Evolutionary conservation across 768 basidiomycete genomes (phyloP).

Genomic region (Cystofilobasidium capitatum): DNA sequence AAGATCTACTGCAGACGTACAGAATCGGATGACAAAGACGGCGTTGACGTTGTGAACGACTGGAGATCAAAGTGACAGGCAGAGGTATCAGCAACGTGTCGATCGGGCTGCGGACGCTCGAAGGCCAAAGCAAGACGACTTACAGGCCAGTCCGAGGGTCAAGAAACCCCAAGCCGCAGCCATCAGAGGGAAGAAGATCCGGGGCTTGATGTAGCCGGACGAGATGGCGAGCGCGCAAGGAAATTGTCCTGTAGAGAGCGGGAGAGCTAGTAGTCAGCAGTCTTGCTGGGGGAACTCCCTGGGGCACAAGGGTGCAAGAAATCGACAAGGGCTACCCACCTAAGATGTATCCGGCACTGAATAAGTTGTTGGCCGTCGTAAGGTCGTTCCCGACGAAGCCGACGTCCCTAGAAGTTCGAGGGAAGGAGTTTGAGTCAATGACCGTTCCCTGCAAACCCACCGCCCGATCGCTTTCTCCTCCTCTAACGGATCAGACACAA

Average conservation of each 20-base stretch:
- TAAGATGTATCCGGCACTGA: constrained; percentile 7
- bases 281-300: too few relatives aligned
- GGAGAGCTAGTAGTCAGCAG: too few relatives aligned
- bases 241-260: not conserved
- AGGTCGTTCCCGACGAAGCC: constrained; percentile 2
- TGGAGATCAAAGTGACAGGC: too few relatives aligned
- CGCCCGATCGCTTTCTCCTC: too few relatives aligned
- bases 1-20: too few relatives aligned
- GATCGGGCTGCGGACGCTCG: too few relatives aligned
- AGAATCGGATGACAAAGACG: not conserved
- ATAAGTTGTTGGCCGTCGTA: not conserved
- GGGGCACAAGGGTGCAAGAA: too few relatives aligned
- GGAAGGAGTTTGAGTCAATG: not conserved
- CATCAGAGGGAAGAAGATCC: constrained; percentile 3
- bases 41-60: not conserved
- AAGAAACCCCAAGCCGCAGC: not conserved
- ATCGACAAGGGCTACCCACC: too few relatives aligned
- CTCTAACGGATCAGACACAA: too few relatives aligned
- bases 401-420: not conserved
- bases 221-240: not conserved
- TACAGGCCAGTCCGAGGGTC: constrained; percentile 6
- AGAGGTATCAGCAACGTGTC: too few relatives aligned
- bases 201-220: not conserved
- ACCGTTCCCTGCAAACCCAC: too few relatives aligned
- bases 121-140: too few relatives aligned